Percentiles rank a stretch among this genome's conserved stretches.
Evolutionary conservation across 148 eudicot species (phyloP).

Genomic region (Salicornia ramosissima): DNA sequence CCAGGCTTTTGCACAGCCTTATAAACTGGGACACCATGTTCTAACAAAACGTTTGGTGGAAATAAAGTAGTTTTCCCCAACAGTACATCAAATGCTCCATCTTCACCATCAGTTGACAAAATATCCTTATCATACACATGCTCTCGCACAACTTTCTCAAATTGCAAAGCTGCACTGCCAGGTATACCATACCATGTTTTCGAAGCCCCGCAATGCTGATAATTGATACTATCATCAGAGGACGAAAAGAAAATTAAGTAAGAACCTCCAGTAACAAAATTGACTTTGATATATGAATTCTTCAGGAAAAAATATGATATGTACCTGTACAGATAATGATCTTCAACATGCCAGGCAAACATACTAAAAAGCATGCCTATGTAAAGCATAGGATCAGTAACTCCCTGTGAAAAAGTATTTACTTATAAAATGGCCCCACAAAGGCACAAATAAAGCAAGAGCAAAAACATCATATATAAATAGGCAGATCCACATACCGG

Average conservation of each 20-base stretch:
- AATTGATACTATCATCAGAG: conserved; percentile 67
- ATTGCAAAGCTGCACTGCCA: conserved; percentile 83
- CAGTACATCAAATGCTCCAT: conserved; percentile 93
- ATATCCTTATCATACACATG: conserved; percentile 74
- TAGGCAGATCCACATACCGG: conserved; percentile 50
- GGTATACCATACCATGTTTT: conserved; percentile 99
- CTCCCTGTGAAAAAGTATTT: conserved; percentile 52
- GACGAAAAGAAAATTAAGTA: conserved; percentile 11
- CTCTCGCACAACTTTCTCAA: conserved; percentile 83
- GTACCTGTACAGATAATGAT: conserved; percentile 94
- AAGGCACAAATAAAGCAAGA: conserved; percentile 6
- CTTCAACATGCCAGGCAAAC: conserved; percentile 99
- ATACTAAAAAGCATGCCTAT: conserved; percentile 99
- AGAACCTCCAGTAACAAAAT: conserved; percentile 6
- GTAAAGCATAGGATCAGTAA: conserved; percentile 98
- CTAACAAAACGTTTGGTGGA: conserved; percentile 82
- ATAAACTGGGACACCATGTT: conserved; percentile 80
- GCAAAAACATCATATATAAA: neutral
- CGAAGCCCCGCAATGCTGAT: conserved; percentile 97
- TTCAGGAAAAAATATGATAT: conserved; percentile 3
- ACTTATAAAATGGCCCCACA: conserved; percentile 3
- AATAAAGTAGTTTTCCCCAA: conserved; percentile 91
- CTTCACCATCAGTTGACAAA: conserved; percentile 72
- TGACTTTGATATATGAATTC: neutral
- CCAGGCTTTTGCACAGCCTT: conserved; percentile 98